Evolutionary conservation across 108 stramenopile species (phyloP).

Genomic region (Craspedostauros australis): DNA sequence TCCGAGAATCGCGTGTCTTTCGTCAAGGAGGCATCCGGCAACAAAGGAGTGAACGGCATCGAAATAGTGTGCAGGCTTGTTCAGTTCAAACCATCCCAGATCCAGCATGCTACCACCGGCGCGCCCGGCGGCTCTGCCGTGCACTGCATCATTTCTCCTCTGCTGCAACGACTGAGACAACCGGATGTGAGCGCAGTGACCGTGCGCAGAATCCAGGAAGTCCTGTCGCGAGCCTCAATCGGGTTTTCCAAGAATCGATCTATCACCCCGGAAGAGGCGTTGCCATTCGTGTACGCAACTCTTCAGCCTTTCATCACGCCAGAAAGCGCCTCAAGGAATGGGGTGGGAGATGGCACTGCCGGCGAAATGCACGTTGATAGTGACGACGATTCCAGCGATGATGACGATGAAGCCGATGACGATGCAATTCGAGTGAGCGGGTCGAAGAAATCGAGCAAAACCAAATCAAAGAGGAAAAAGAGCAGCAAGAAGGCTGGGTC

Average conservation of each 20-base stretch:
- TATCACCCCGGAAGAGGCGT: constrained; percentile 56
- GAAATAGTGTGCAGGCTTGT: constrained; percentile 67
- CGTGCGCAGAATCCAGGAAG: constrained; percentile 69
- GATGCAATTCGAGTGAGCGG: constrained; percentile 52
- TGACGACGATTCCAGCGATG: constrained; percentile 16
- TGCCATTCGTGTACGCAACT: constrained; percentile 80
- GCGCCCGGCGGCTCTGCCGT: constrained; percentile 42
- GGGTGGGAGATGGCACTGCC: constrained; percentile 1
- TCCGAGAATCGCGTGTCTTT: constrained; percentile 60
- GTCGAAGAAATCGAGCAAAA: constrained; percentile 1
- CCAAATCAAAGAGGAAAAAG: constrained; percentile 8
- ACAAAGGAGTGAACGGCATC: constrained; percentile 71
- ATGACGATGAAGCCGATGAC: constrained; percentile 40
- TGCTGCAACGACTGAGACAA: constrained; percentile 60
- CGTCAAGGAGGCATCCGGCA: constrained; percentile 84
- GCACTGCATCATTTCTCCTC: constrained; percentile 62
- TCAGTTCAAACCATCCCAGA: constrained; percentile 55
- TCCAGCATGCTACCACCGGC: not conserved
- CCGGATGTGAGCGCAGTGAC: constrained; percentile 39
- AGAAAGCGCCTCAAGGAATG: no score
- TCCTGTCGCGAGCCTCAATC: constrained; percentile 77
- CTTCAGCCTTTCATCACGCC: constrained; percentile 71
- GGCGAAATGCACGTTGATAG: constrained; percentile 17
- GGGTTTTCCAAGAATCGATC: constrained; percentile 88
- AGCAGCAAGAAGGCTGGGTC: constrained; percentile 1